Conservation (phyloP, 2,329 filamentous ascomycete species). For the Fusarium kyushuense region DNA sequence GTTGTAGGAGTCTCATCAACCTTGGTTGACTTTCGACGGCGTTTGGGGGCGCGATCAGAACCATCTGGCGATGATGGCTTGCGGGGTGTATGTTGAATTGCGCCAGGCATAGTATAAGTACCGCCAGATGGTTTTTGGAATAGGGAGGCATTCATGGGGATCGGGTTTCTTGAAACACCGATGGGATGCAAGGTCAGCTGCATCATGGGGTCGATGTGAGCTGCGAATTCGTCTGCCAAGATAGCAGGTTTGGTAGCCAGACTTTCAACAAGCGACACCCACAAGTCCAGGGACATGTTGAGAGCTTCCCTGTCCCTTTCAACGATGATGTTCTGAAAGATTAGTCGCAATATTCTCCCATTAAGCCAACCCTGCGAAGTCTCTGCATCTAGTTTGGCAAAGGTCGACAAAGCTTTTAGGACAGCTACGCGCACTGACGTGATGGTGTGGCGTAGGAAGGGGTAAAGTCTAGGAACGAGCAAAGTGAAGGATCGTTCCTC, state of each 20-base stretch:
- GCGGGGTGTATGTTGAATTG: slow-evolving; percentile 57
- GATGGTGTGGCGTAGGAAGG: slow-evolving; percentile 96
- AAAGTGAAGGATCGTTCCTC: slow-evolving; percentile 91
- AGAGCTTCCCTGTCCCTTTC: slow-evolving; percentile 89
- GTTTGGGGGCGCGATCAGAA: slow-evolving; percentile 75
- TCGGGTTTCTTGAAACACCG: slow-evolving; percentile 88
- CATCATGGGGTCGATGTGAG: slow-evolving; percentile 84
- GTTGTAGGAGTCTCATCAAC: slow-evolving; percentile 73
- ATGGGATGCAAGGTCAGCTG: slow-evolving; percentile 89
- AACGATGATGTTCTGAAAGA: slow-evolving; percentile 95
- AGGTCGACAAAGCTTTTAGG: slow-evolving; percentile 90
- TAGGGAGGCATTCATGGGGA: slow-evolving; percentile 89
- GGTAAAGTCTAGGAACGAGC: slow-evolving; percentile 92
- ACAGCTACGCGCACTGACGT: slow-evolving; percentile 95
- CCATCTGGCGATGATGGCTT: slow-evolving; percentile 66
- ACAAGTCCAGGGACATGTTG: slow-evolving; percentile 86
- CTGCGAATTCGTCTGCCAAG: slow-evolving; percentile 78
- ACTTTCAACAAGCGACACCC: slow-evolving; percentile 80
- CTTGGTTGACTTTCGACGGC: slow-evolving; percentile 87
- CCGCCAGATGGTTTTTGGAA: slow-evolving; percentile 95
- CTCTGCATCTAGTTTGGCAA: slow-evolving; percentile 85
- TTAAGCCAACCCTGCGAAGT: slow-evolving; percentile 91
- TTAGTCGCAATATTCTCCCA: slow-evolving; percentile 85
- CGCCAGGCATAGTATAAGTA: slow-evolving; percentile 72
- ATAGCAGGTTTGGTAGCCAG: slow-evolving; percentile 72